A percentile compares a stretch with the other conserved stretches of the same genome.
phyloP scores from a whole-genome alignment of 1,139 yeast species.

The Saccharomyces pastorianus region DNA sequence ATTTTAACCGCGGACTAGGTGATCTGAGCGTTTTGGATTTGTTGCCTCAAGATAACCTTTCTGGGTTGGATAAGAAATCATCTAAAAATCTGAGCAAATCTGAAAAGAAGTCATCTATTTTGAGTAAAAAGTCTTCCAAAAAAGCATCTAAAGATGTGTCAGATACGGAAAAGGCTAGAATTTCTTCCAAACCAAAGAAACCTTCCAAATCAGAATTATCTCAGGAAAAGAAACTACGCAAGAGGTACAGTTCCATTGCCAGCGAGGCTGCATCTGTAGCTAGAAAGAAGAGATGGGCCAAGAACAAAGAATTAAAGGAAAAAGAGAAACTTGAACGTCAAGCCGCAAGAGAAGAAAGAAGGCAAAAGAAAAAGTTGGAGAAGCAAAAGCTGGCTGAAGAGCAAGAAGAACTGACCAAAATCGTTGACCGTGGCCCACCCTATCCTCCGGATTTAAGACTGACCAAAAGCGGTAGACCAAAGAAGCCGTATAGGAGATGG shows the following conservation, averaged over 20 bases:
- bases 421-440: constrained; percentile 32
- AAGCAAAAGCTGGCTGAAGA: constrained; percentile 19
- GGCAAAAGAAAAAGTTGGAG: constrained; percentile 16
- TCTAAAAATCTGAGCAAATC: constrained; percentile 23
- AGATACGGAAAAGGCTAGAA: not conserved
- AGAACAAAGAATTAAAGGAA: constrained; percentile 12
- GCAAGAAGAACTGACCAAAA: constrained; percentile 24
- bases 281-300: constrained; percentile 19
- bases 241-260: constrained; percentile 19
- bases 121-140: constrained; percentile 2
- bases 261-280: constrained; percentile 25
- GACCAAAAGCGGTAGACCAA: constrained; percentile 31
- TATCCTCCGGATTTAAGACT: constrained; percentile 29
- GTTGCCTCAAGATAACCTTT: constrained; percentile 23
- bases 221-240: constrained; percentile 16
- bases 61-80: constrained; percentile 15
- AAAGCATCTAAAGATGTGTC: not conserved
- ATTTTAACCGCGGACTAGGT: constrained; percentile 49
- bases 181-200: constrained; percentile 8
- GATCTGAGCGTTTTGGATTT: constrained; percentile 37
- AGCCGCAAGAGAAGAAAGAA: constrained; percentile 17
- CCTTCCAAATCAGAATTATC: constrained; percentile 12
- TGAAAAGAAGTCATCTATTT: constrained; percentile 19
- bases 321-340: constrained; percentile 10
- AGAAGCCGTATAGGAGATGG: constrained; percentile 30